Base-by-base conservation (phyloP, 1,284 basidiomycete genomes). In the Trichosporon sp. region DNA sequence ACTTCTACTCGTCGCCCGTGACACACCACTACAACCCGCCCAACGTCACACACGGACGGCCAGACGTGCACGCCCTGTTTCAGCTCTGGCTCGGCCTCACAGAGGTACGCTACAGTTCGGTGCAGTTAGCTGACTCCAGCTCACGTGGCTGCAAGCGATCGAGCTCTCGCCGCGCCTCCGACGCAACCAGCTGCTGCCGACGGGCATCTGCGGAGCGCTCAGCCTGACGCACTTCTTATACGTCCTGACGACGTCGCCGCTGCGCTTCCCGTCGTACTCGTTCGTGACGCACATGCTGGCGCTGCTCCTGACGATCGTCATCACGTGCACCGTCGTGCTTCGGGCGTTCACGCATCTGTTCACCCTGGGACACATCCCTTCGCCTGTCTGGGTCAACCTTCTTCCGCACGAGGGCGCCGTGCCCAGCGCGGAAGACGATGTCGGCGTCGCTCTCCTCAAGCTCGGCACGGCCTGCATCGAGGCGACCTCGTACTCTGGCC, bases 381-480 rank as follows among this genome's bases (percentile, higher is more conserved):
- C 80, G 15, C 78, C 78, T 1, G 60, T 78, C 15, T 62, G 77
- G 35, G 53, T 60, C 67, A 78, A 77, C 65, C 75, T 83, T 0
- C 74, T 82, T 0, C 82, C 82, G 0, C 80, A 82, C 68, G 77
- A 78, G 35, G 78, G 78, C 29, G 76, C 77, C 5, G 64, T 78
- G 4, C 82, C 81, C 0, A 71, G 70, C 1, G 27, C 73, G 11
- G 76, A 78, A 63, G 82, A 83, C 65, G 82, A 83, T 51, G 81
- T 81, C 51, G 79, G 79, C 31, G 75, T 83, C 21, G 76, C 77
- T 2, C 72, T 83, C 9, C 76, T 83, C 66, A 80, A 79, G 70
- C 74, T 82, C 9, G 80, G 81, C 9, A 78, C 79, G 3, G 80
- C 81, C 3, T 83, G 82, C 56, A 77, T 83, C 72, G 77, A 80